These are phyloP conservation scores for Eimeria zaria DNA, from an alignment of 169 alveolate genomes.

Conservation along the genomic window DNA sequence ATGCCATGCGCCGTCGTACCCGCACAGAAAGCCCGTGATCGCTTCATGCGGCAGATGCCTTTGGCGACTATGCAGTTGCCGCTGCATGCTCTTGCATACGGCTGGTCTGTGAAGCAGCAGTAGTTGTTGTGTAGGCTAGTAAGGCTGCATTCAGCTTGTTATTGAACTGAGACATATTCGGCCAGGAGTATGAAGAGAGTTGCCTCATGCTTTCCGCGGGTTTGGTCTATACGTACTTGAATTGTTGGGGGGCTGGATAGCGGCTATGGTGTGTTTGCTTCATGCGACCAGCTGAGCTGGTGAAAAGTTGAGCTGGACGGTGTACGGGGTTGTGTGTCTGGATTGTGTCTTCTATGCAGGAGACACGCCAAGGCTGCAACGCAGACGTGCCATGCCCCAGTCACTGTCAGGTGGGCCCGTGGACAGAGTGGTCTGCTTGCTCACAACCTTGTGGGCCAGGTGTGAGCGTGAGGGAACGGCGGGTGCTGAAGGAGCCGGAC, in stretches of 20 bases:
- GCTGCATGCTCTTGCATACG: background rate
- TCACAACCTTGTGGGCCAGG: slow-evolving; percentile 87
- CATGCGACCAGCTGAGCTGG: background rate
- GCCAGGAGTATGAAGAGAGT: background rate
- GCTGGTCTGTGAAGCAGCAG: background rate
- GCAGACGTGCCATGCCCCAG: slow-evolving; percentile 85
- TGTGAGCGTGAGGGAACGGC: slow-evolving; percentile 74
- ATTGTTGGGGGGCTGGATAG: background rate
- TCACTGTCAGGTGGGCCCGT: slow-evolving; percentile 86
- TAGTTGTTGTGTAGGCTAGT: background rate
- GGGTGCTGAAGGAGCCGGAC: slow-evolving; percentile 81
- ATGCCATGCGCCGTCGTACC: too few relatives aligned
- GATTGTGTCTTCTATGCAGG: slow-evolving; percentile 30
- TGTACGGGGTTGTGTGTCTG: background rate
- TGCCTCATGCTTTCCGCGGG: background rate
- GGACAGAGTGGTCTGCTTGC: slow-evolving; percentile 87
- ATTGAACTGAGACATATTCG: background rate
- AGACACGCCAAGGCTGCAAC: slow-evolving; percentile 85
- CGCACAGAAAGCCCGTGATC: background rate
- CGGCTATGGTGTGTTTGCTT: background rate
- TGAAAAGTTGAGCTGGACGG: background rate
- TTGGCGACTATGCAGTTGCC: background rate
- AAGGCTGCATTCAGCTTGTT: background rate
- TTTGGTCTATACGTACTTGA: background rate
- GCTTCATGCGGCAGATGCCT: background rate